Base-by-base conservation (phyloP, 306 rosid genomes). In the Dryas drummondii region DNA sequence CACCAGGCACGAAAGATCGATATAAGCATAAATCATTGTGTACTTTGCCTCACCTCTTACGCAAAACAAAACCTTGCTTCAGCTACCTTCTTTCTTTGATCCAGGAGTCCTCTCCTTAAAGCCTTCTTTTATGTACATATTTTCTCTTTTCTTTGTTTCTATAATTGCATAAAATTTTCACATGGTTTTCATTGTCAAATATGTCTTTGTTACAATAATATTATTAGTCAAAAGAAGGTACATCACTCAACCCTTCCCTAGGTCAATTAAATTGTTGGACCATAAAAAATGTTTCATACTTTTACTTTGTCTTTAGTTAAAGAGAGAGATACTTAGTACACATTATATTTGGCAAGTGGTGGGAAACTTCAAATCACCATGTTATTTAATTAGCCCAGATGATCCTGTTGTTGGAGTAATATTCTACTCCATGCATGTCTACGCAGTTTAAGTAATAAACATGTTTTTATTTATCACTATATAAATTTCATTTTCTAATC, bases 371-470 rank as follows among this genome's bases (percentile, higher is more conserved):
- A 46, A 46, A 50, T 42, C 68, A 46, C n/a, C 53, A 45, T 66
- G 54, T 66, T 26, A 8, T 5, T 46, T 46, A 17, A 66, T 66
- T 46, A 46, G 11, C 55, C 11, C 42, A 4, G 3, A 12, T 57
- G 11, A 71, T 51, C 66, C 17, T 67, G 52, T 56, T 79, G 40
- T 53, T 53, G 40, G 26, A 46, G 68, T 41, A 13, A 66, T 63
- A 14, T 19, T 52, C 5, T 60, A 50, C 16, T 42, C 6, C 51
- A n/a, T 72, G 53, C 51, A 40, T 79, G 82, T 73, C 78, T 72
- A 73, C 57, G 63, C 82, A 57, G 58, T 79, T 79, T 42, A 41
- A 57, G 82, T 40, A 72, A 72, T 42, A 56, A 57, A 45, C 76
- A 58, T 47, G 58, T 16, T 64, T 26, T 55, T 75, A 13, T 63